Base-by-base conservation (phyloP, 179 eudicot genomes). In the Heliamphora ciliata region DNA sequence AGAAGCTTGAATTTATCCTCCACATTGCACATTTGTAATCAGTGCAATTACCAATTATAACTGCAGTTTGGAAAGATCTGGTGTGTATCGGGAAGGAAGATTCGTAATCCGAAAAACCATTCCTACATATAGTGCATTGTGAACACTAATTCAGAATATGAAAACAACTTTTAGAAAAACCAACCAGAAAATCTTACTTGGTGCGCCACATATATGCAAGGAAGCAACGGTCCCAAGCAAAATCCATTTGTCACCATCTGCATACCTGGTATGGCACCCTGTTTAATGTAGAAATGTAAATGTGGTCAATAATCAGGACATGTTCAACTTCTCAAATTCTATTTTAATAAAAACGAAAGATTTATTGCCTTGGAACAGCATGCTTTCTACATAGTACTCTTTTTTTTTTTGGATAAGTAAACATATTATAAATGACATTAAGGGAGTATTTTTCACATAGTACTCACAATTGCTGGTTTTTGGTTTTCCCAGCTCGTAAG, bases 161-260 rank as follows among this genome's bases (percentile, higher is more conserved):
- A 58, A 31, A 76, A 13, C 65, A 44, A 76, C 51, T 58, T 58
- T 58, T 64, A 2, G 21, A 14, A 60, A 60, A 46, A 6, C 51
- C 58, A 76, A 56, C n/a, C 4, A 56, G 17, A 21, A 24, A 76
- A 76, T 46, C 69, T 46, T 61, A 58, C 67, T 40, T 56, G 21
- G 6, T 76, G 79, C 66, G 18, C 14, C 51, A 40, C 52, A 8
- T 77, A 60, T 47, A 58, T 31, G 66, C 66, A 24, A 76, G n/a
- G 65, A 40, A 56, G 51, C n/a, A 51, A 50, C 56, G 50, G 66
- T 15, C 15, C 17, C 13, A 6, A 40, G 46, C 21, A 31, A 56
- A 76, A 76, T 58, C 24, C 52, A 56, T 54, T 76, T 58, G 18
- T 6, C 79, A 40, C 14, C 21, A 58, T 76, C 79, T 40, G 78